Base-by-base conservation (phyloP, 2,329 filamentous ascomycete genomes). In the Epichloe uncinata region DNA sequence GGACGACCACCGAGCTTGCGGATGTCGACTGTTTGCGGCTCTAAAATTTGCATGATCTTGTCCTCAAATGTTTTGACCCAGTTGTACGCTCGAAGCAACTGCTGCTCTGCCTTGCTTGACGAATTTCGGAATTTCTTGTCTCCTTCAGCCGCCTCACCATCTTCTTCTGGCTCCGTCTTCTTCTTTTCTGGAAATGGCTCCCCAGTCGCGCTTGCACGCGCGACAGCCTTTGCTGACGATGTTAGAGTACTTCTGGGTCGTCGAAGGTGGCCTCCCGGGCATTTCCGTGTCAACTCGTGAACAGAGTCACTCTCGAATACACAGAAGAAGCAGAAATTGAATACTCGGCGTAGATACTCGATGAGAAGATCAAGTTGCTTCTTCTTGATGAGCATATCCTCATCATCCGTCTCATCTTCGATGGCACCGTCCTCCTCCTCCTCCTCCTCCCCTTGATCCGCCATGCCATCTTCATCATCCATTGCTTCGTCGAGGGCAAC, bases 11-110 rank as follows among this genome's bases (percentile, higher is more conserved):
- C 93, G 26, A 97, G 78, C 69, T 96, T 97, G 64, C 82, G 82
- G 41, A 97, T 73, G 61, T 97, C 89, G 22, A 86, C 85, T 46
- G 83, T 82, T 49, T 93, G 87, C 0, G 93, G 93, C 57, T 97
- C 91, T 13, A 98, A 75, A 44, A 97, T 85, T 64, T 96, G 90
- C 63, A 87, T 73, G 47, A 98, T 77, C 70, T 98, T 98, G 62
- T 98, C 93, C 63, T 98, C 93, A 60, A 95, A 98, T 0, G 93
- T 97, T 72, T 86, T 94, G 53, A 98, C 94, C 93, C 94, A 98
- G 62, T 97, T 98, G 71, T 89, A 97, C 0, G 93, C 93, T 51
- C 90, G 84, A 61, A 94, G 86, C 13, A 97, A 79, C 63, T 97
- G 93, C 64, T 94, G 88, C 60, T 95, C 89, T 4, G 82, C 81